Conservation (phyloP, 2,329 filamentous ascomycete species). For the Exserohilum rostratum region DNA sequence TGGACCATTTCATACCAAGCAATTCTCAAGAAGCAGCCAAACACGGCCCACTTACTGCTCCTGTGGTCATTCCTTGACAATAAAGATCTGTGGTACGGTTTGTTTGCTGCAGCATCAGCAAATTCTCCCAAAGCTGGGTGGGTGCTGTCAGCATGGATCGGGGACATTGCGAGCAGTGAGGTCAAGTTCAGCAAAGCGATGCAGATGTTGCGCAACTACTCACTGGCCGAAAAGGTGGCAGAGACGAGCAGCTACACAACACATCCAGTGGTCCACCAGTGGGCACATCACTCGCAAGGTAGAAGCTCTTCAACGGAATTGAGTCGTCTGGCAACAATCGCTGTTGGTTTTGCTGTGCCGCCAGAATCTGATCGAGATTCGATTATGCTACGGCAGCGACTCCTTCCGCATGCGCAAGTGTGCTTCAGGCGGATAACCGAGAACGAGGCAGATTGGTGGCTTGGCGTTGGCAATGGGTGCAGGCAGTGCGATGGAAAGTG, state of each 20-base stretch:
- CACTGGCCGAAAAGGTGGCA: slow-evolving; percentile 25
- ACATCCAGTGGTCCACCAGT: slow-evolving; percentile 26
- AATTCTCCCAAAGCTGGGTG: slow-evolving; percentile 1
- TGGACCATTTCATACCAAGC: slow-evolving; percentile 42
- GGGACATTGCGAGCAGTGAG: slow-evolving; percentile 16
- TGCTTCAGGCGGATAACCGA: slow-evolving; percentile 9
- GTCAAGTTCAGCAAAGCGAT: slow-evolving; percentile 25
- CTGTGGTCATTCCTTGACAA: slow-evolving; percentile 37
- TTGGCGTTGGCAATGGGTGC: not conserved
- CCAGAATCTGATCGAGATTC: slow-evolving; percentile 9
- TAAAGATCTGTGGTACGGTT: slow-evolving; percentile 34
- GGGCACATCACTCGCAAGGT: slow-evolving; percentile 21
- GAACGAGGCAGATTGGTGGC: not conserved
- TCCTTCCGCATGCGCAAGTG: slow-evolving; percentile 23
- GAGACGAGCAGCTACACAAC: slow-evolving; percentile 20
- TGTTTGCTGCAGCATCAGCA: slow-evolving; percentile 23
- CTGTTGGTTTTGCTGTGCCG: slow-evolving; percentile 21
- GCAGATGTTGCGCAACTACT: slow-evolving; percentile 33
- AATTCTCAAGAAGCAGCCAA: slow-evolving; percentile 24
- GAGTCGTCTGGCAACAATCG: slow-evolving; percentile 12
- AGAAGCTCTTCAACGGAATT: slow-evolving; percentile 17
- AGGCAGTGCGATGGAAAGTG: not conserved
- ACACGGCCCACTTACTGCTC: slow-evolving; percentile 33
- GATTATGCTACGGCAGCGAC: slow-evolving; percentile 21
- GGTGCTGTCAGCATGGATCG: slow-evolving; percentile 22